Evolutionary conservation across 352 stramenopile species (phyloP).

Genomic region (Lagenidium sp.): DNA sequence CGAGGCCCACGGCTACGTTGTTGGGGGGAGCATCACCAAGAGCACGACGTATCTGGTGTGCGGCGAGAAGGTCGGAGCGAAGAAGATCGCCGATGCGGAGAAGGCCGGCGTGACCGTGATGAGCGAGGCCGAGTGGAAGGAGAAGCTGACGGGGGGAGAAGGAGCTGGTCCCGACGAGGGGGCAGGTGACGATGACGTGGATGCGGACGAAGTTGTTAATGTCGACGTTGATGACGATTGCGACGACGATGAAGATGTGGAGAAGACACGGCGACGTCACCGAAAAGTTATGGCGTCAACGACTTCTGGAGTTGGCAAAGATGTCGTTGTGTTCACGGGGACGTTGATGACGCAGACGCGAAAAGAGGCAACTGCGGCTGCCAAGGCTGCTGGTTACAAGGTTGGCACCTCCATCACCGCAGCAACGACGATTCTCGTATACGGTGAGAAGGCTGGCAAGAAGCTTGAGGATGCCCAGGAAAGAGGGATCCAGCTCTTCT

Average conservation of each 20-base stretch:
- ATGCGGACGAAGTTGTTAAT: no score
- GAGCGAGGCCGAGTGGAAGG: conserved; percentile 27
- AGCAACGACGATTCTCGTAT: conserved; percentile 38
- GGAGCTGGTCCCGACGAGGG: no score
- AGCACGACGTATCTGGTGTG: conserved; percentile 38
- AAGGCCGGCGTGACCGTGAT: conserved; percentile 29
- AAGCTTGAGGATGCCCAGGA: conserved; percentile 36
- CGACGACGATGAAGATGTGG: no score
- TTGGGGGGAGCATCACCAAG: conserved; percentile 24
- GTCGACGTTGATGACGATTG: no score
- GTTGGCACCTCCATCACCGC: conserved; percentile 25
- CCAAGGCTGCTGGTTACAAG: conserved; percentile 25
- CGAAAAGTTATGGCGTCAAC: no score
- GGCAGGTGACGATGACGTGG: no score
- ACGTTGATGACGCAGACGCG: conserved; percentile 24
- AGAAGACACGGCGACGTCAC: no score
- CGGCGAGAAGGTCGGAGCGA: conserved; percentile 31
- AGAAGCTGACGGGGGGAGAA: no score
- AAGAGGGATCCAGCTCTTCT: conserved; percentile 24
- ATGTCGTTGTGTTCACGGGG: conserved; percentile 40
- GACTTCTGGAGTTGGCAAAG: no score
- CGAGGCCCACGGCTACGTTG: conserved; percentile 25
- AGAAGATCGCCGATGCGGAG: conserved; percentile 32
- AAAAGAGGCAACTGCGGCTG: conserved; percentile 20
- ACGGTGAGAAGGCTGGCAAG: conserved; percentile 39